These are phyloP conservation scores for Diaporthe citriasiana DNA, from an alignment of 2,329 filamentous ascomycete genomes.

Conservation along the genomic window DNA sequence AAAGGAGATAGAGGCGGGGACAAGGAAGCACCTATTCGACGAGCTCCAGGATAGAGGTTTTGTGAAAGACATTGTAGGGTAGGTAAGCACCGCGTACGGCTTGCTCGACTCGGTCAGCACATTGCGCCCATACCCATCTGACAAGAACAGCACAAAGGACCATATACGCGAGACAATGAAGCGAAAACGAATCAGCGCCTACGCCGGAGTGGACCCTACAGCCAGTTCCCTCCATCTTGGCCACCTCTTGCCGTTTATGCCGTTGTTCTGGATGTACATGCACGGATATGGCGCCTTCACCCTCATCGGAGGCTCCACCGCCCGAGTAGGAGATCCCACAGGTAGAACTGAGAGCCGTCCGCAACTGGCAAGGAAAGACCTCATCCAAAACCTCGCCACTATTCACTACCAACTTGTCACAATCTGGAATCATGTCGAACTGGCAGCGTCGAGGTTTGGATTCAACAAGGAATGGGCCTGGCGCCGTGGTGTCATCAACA, in stretches of 20 bases:
- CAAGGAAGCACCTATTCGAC: conserved; percentile 69
- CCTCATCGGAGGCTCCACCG: conserved; percentile 81
- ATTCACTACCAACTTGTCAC: conserved; percentile 79
- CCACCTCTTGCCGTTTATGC: conserved; percentile 85
- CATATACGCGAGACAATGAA: conserved; percentile 75
- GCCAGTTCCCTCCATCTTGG: conserved; percentile 84
- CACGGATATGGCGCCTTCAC: conserved; percentile 78
- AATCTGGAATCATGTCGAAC: conserved; percentile 81
- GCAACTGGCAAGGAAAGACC: conserved; percentile 63
- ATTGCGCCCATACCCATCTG: neutral
- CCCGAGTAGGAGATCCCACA: conserved; percentile 83
- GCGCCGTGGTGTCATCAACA: conserved; percentile 80
- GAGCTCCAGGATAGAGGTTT: conserved; percentile 79
- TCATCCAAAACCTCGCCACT: conserved; percentile 75
- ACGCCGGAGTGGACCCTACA: conserved; percentile 87
- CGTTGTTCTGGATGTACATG: conserved; percentile 86
- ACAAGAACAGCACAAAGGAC: conserved; percentile 45
- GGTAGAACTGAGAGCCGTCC: conserved; percentile 75
- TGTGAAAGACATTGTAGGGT: conserved; percentile 83
- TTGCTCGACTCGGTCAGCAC: neutral
- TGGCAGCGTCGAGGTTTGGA: conserved; percentile 74
- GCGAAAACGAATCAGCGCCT: conserved; percentile 77
- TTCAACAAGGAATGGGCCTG: conserved; percentile 75
- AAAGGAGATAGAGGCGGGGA: conserved; percentile 62
- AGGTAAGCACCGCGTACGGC: conserved; percentile 49